Evolutionary conservation across 2,329 filamentous ascomycete species (phyloP).

Genomic region (Verticillium longisporum): DNA sequence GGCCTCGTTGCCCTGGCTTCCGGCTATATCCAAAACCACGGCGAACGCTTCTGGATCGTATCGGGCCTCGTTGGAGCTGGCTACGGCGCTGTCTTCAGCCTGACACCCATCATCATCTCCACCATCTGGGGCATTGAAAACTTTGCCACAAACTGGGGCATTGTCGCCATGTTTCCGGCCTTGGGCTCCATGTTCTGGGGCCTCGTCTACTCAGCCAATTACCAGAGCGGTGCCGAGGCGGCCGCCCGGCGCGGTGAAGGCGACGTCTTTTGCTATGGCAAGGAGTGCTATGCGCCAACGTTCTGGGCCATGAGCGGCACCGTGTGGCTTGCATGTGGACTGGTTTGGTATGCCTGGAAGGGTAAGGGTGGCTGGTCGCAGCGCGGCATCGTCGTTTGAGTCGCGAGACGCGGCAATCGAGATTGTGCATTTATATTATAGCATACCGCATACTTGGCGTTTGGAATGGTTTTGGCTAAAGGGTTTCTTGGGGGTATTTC

Average conservation of each 20-base stretch:
- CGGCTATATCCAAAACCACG: slow-evolving; percentile 66
- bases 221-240: slow-evolving; percentile 56
- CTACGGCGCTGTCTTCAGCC: slow-evolving; percentile 85
- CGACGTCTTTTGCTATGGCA: slow-evolving; percentile 70
- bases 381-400: slow-evolving; percentile 61
- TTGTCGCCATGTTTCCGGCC: slow-evolving; percentile 87
- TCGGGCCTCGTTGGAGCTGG: slow-evolving; percentile 81
- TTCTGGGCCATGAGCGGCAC: slow-evolving; percentile 84
- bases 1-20: slow-evolving; percentile 75
- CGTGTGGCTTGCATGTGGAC: slow-evolving; percentile 67
- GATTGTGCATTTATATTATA: background rate
- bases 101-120: slow-evolving; percentile 88
- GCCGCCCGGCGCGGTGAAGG: slow-evolving; percentile 26
- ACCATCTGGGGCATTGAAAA: slow-evolving; percentile 99
- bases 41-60: slow-evolving; percentile 76
- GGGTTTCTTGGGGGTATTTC: background rate
- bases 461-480: background rate
- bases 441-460: background rate
- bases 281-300: slow-evolving; percentile 69
- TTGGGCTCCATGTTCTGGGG: slow-evolving; percentile 86
- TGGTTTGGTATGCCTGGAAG: slow-evolving; percentile 78
- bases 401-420: background rate
- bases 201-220: slow-evolving; percentile 75
- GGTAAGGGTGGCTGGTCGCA: slow-evolving; percentile 68
- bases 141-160: slow-evolving; percentile 96